Evolutionary conservation across 2,329 filamentous ascomycete genomes (phyloP), one percentile per base, ranked within the genome.

Genomic region (Cercospora sp.): DNA sequence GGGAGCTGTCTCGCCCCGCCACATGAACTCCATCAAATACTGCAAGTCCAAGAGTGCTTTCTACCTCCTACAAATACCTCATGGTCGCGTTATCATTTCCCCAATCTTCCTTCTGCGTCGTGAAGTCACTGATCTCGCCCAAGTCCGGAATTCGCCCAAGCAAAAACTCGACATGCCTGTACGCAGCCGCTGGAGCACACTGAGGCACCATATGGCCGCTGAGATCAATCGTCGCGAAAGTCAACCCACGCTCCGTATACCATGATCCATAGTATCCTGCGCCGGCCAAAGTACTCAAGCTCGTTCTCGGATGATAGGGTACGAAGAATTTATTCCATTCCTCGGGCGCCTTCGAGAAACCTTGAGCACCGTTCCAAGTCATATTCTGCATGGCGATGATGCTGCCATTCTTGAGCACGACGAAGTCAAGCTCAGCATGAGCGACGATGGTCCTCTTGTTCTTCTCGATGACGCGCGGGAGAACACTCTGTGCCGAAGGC

Each of bases 361-460:
- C 92, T 62, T 90, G 86, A 53, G 83, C 77, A 4, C 91, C 91
- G 66, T 87, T 87, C 88, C 89, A 94, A 0, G 90, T 93, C 88
- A 94, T 92, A 81, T 93, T 93, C 76, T 94, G 91, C 67, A 94
- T 89, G 1, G 86, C 85, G 6, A 92, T 81, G 1, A 94, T 82
- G 0, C 90, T 90, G 16, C 91, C 91, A 76, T 91, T 90, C 74
- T 84, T 82, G 26, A 90, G 82, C 9, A 92, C 83, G 68, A 91
- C 84, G 75, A 85, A 91, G 79, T 93, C 92, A 10, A 90, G 84
- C 60, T 86, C 81, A 10, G 91, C 92, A 75, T 94, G 91, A 2
- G 84, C 89, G 74, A 95, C 88, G 72, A 95, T 84, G 8, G 92
- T 91, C 69, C 90, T 89, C 58, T 90, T 84, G 1, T 90, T 91